Evolutionary conservation across 192 early-diverging fungal genomes (phyloP), one percentile per base, ranked within the genome.

Genomic region (Coemansia sp.): DNA sequence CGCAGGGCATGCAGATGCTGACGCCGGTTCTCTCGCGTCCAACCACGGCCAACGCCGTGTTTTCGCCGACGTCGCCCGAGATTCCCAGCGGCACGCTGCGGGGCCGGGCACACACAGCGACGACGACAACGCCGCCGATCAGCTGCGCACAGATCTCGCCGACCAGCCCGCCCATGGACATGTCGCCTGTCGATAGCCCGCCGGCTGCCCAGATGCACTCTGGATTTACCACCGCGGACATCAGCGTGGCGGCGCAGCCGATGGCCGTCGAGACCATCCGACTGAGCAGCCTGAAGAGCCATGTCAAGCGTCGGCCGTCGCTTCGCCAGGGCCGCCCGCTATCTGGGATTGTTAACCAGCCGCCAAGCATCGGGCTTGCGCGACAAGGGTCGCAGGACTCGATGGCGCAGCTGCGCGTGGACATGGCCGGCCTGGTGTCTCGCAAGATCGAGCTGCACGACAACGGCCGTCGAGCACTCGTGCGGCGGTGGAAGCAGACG

Each of bases 401-500:
- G 25, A 68, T 54, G 50, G 71, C 75, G 34, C 55, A 72, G 51
- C 53, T 78, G 61, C 81, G 81, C 11, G 71, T 78, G n/a, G 84
- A 85, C 50, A 90, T 89, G 70, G 84, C 84, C n/a, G 90, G 90
- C 3, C 75, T 81, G 20, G 78, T 92, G 27, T 75, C 82, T 47
- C 85, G 90, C 35, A 92, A 92, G 74, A 84, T 88, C 68, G 90
- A 92, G 58, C 58, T 85, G 23, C 69, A 83, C 35, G 75, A 89
- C 20, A 86, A 87, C 42, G 85, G 84, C 18, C 88, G 87, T 61
- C 86, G 83, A 30, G 83, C 83, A 4, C 76, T 72, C 22, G 81
- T 86, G 59, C 83, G 90, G 20, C 78, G 85, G 25, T 92, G 90
- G 90, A 84, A 86, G 75, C 82, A 85, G 18, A 82, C 87, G n/a